Evolutionary conservation across 2,329 filamentous ascomycete species (phyloP), one percentile per base, ranked within the genome.

Genomic region (Bipolaris sorokiniana): DNA sequence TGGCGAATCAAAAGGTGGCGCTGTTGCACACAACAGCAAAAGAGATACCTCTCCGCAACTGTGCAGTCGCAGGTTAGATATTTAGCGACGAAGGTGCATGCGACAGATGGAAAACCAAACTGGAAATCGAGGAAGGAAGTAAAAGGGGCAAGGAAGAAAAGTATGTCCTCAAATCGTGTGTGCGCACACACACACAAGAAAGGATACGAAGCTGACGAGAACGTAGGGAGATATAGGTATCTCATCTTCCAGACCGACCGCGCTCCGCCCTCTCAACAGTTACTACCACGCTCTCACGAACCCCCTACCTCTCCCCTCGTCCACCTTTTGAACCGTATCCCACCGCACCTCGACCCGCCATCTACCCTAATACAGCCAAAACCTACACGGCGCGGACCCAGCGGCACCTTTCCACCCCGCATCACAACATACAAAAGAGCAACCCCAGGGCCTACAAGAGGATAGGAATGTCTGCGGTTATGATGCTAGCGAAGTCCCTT

Each of bases 321-420:
- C n/a, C 23, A 1, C 18, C 13, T 33, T 22, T 20, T 40, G 22
- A 48, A 31, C 41, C 26, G 22, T 31, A 36, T 37, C 20, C 23
- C 16, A 3, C 18, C 46, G 28, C 15, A 15, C 45, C 54, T 60
- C 54, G 56, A 51, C 49, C 57, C 61, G 51, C 58, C 58, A 58
- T 42, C 61, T 40, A 18, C 23, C 33, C 46, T 42, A 34, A 22
- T 36, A 51, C 51, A 53, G 28, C 26, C 55, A 34, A 50, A 45
- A 31, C 58, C 46, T 65, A 64, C 61, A 65, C 63, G 54, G 56
- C 49, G 63, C 61, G 61, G 58, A 63, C 28, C 40, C 58, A 56
- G 45, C 52, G 37, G 37, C n/a, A 31, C 42, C 40, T 54, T 41
- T 18, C 33, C 44, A 49, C 41, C 53, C 47, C 54, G 47, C 56